Base-by-base conservation (phyloP, 768 basidiomycete genomes). In the Calocybe gangraenosa region DNA sequence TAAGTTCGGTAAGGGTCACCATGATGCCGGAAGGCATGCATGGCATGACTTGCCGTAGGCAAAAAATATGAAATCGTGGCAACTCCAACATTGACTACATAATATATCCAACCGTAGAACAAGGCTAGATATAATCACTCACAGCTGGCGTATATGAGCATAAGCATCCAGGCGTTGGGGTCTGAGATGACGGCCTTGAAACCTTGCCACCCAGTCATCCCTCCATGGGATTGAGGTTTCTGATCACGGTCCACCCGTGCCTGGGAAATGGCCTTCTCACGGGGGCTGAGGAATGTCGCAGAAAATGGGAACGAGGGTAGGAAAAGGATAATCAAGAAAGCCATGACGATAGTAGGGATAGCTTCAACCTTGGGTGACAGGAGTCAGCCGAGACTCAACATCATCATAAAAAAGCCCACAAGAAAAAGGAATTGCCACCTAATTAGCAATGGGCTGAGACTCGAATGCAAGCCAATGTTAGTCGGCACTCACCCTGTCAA, bases 351-450 rank as follows among this genome's bases (percentile, higher is more conserved):
- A 0, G 76, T 78, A 11, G 78, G 78, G 28, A 80, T 76, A 7
- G 70, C 78, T 51, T 79, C 78, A 33, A 79, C 68, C 76, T 79
- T 43, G 7, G 4, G 15, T 6, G 7, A 6, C 18, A 10, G 28
- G 22, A 38, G n/a, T n/a, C n/a, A n/a, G n/a, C n/a, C n/a, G n/a
- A 30, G 14, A 4, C 15, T 15, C 3, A 18, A 59, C 67, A 28
- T 28, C 6, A 28, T n/a, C n/a, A n/a, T n/a, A n/a, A n/a, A 2
- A 35, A n/a, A 35, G 7, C 34, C 5, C 46, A 76, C 75, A 8
- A 79, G 65, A 57, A 76, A 80, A 17, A 80, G 65, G 51, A 79
- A 80, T 50, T 80, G 78, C 78, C 77, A 80, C 42, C 77, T 77
- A 40, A 28, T 10, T 17, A n/a, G 30, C 11, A 6, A 7, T 5